These are phyloP conservation scores for Cucumis melo DNA, from an alignment of 306 rosid genomes.

Conservation along the genomic window DNA sequence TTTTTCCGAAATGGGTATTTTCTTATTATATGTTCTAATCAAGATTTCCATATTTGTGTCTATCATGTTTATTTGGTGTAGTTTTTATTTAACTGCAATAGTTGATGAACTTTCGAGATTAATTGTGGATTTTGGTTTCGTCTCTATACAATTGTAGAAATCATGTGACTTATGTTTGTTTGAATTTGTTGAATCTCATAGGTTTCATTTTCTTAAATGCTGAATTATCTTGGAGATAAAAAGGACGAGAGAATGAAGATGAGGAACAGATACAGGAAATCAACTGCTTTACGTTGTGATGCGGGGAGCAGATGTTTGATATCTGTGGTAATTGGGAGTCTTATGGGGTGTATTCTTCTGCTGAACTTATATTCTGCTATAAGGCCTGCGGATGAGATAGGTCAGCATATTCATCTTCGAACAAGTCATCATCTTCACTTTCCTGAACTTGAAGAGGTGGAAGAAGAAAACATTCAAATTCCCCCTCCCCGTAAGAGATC, in stretches of 20 bases:
- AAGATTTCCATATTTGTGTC: not conserved
- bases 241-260: constrained; percentile 60
- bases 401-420: constrained; percentile 23
- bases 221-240: constrained; percentile 52
- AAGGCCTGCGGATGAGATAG: constrained; percentile 22
- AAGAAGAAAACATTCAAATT: constrained; percentile 60
- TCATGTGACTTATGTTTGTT: constrained; percentile 26
- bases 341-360: constrained; percentile 62
- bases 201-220: constrained; percentile 62
- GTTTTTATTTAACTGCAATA: not conserved
- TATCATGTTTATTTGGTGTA: not conserved
- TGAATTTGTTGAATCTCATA: constrained; percentile 34
- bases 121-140: no score
- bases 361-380: constrained; percentile 40
- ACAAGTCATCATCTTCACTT: constrained; percentile 36
- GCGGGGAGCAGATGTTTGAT: constrained; percentile 66
- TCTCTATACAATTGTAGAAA: not conserved
- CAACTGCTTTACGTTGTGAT: constrained; percentile 56
- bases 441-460: constrained; percentile 70
- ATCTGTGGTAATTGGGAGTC: constrained; percentile 49
- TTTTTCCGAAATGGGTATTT: not conserved
- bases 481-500: constrained; percentile 98
- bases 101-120: not conserved
- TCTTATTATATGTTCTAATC: not conserved
- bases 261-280: constrained; percentile 75